Conservation (phyloP, 495 filamentous ascomycete genomes). For the Oleoguttula mirabilis region DNA sequence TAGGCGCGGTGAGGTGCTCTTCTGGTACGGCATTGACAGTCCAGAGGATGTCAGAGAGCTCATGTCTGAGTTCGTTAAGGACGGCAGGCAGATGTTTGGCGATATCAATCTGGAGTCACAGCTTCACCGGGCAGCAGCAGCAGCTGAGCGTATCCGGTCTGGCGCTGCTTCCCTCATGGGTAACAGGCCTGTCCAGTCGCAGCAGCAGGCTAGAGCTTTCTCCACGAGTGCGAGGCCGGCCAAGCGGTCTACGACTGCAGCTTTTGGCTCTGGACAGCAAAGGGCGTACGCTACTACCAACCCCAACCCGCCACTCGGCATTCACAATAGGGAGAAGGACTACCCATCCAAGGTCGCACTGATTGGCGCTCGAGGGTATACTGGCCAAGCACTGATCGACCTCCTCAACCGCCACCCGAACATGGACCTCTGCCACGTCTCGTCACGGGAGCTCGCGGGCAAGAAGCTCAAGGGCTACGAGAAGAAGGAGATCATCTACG, state of each 20-base stretch:
- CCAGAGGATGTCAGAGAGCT: slow-evolving; percentile 76
- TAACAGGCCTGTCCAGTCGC: slow-evolving; percentile 31
- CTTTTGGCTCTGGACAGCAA: slow-evolving; percentile 11
- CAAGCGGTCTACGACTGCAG: background rate
- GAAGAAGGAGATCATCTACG: slow-evolving; percentile 88
- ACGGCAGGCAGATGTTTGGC: slow-evolving; percentile 81
- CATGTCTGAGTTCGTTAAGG: slow-evolving; percentile 74
- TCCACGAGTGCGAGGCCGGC: slow-evolving; percentile 6
- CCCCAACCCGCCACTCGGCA: slow-evolving; percentile 93
- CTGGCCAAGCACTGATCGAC: slow-evolving; percentile 82
- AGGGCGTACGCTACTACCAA: slow-evolving; percentile 63
- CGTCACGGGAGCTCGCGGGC: slow-evolving; percentile 84
- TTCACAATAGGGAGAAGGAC: slow-evolving; percentile 75
- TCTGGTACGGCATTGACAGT: slow-evolving; percentile 88
- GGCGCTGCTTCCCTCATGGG: slow-evolving; percentile 24
- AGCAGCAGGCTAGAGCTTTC: slow-evolving; percentile 13
- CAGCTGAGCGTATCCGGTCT: slow-evolving; percentile 33
- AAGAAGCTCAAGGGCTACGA: slow-evolving; percentile 83
- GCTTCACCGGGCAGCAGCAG: slow-evolving; percentile 63
- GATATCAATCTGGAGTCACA: slow-evolving; percentile 80
- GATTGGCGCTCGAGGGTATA: slow-evolving; percentile 93
- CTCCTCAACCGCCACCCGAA: slow-evolving; percentile 86
- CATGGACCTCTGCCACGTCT: slow-evolving; percentile 87
- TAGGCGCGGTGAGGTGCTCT: slow-evolving; percentile 68
- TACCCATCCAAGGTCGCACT: slow-evolving; percentile 75